Evolutionary conservation across 257 asterid genomes (phyloP).

Genomic region (Petunia axillaris): DNA sequence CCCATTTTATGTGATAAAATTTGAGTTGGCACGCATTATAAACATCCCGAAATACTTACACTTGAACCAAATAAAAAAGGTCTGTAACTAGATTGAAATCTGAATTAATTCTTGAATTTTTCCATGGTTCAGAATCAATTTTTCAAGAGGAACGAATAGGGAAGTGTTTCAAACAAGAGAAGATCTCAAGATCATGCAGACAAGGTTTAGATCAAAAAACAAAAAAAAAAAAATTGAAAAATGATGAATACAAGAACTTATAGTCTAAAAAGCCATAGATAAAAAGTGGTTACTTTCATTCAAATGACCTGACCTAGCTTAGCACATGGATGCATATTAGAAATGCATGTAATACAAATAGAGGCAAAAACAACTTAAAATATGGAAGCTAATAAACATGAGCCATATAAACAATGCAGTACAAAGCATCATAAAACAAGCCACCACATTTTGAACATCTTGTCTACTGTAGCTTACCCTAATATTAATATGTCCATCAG

Average conservation of each 20-base stretch:
- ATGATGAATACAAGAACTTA: background rate
- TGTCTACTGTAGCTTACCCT: conserved; percentile 49
- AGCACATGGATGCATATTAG: conserved; percentile 1
- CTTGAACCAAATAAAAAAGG: background rate
- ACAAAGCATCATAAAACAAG: background rate
- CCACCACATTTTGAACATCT: background rate
- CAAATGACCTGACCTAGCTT: background rate
- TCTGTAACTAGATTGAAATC: background rate
- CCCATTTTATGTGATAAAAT: background rate
- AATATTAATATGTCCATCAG: conserved; percentile 63
- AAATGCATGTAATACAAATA: background rate
- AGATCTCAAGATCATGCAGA: conserved; percentile 13
- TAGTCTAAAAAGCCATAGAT: background rate
- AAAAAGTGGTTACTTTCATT: background rate
- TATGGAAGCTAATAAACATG: background rate
- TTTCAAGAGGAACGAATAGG: conserved; percentile 9
- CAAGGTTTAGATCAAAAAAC: background rate
- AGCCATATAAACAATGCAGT: background rate
- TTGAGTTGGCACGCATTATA: background rate
- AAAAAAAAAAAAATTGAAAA: background rate
- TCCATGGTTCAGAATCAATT: background rate
- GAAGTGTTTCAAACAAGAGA: background rate
- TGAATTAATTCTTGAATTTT: background rate
- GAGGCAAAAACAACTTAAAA: background rate
- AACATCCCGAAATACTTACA: conserved; percentile 13